Evolutionary conservation across 192 early-diverging fungal genomes (phyloP).

Genomic region (Coemansia sp.): DNA sequence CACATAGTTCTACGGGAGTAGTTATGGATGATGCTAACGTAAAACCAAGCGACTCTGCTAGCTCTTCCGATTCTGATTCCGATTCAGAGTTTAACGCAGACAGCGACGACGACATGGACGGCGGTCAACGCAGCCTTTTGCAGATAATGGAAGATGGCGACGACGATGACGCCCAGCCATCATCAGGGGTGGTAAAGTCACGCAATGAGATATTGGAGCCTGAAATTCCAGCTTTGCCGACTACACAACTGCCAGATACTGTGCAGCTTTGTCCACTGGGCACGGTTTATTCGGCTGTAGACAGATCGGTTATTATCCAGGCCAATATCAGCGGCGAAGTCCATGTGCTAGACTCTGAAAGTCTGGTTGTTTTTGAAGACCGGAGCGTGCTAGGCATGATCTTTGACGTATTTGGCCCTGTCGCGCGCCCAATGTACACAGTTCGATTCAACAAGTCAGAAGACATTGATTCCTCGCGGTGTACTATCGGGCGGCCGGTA

Average conservation of each 20-base stretch:
- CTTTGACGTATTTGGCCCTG: constrained; percentile 93
- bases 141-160: constrained; percentile 32
- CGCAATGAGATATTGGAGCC: constrained; percentile 64
- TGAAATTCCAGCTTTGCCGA: constrained; percentile 40
- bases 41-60: constrained; percentile 1
- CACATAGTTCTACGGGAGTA: background rate
- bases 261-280: constrained; percentile 63
- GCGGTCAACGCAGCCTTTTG: background rate
- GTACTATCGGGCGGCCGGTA: constrained; percentile 56
- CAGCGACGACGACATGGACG: constrained; percentile 22
- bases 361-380: constrained; percentile 65
- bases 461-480: constrained; percentile 59
- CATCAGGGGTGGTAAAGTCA: constrained; percentile 23
- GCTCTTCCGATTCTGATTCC: constrained; percentile 13
- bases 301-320: constrained; percentile 72
- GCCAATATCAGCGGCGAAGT: constrained; percentile 37
- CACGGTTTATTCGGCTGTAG: constrained; percentile 66
- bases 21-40: background rate
- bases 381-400: constrained; percentile 63
- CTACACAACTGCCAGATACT: constrained; percentile 57
- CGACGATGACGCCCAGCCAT: constrained; percentile 4
- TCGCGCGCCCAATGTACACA: constrained; percentile 77
- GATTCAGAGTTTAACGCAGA: constrained; percentile 12
- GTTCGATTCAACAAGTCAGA: constrained; percentile 67
- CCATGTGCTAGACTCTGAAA: constrained; percentile 73